Base-by-base conservation (phyloP, 1,284 basidiomycete species). In the Ganoderma lingzhi region DNA sequence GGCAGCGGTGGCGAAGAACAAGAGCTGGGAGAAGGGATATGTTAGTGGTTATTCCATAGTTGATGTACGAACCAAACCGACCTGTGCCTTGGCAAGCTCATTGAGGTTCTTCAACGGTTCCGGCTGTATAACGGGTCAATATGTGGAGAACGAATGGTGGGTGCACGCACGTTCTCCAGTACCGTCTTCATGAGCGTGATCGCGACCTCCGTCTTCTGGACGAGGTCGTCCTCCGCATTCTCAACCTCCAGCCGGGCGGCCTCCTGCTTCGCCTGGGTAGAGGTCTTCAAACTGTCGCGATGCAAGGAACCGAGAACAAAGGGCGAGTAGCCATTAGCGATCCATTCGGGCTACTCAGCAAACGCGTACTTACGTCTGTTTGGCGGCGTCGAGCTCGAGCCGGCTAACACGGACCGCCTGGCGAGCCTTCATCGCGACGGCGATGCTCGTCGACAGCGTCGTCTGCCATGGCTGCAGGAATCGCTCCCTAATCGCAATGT, bases 181-280 rank as follows among this genome's bases (percentile, higher is more conserved):
- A 99, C 97, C 53, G 94, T 93, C 87, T 99, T 98, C 97, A 99
- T 99, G 69, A 98, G 88, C 15, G 94, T 96, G 79, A 99, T 99
- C 1, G 97, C 97, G 48, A 97, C 95, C 82, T 99, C 97, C 30
- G 97, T 99, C 85, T 96, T 96, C 80, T 96, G 95, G 17, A 99
- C 97, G 61, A 99, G 89, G 80, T 96, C 95, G 79, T 97, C 96
- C 80, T 98, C 96, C 6, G 96, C 95, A 74, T 97, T 96, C 87
- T 98, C 96, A 56, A 97, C 95, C 78, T 96, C 93, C 17, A 94
- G 86, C 62, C 93, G 86, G 8, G 94, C 93, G 68, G 97, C 96
- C 80, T 98, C 96, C 79, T 96, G 94, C 82, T 87, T 93, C 17
- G 90, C 82, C 1, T 93, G 88, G 67, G 80, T 80, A 0, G 94